Evolutionary conservation across 2,329 filamentous ascomycete species (phyloP).

Genomic region (Arthrobotrys pseudoclavata): DNA sequence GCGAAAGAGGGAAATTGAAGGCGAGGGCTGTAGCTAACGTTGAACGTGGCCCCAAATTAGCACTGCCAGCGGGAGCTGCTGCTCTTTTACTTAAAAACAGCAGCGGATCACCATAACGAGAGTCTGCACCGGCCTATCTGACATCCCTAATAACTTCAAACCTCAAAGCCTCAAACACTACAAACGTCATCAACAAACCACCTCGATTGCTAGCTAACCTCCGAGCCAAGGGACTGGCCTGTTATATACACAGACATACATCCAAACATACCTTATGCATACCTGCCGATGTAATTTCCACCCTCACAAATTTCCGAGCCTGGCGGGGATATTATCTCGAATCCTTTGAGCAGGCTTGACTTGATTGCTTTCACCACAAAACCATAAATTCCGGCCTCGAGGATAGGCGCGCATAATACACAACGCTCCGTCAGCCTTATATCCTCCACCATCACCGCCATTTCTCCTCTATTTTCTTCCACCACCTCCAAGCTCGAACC

Average conservation of each 20-base stretch:
- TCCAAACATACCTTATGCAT: conserved; percentile 2
- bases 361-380: not conserved
- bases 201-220: conserved; percentile 2
- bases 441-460: not conserved
- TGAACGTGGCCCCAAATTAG: conserved; percentile 19
- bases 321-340: conserved; percentile 37
- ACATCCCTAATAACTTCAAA: not conserved
- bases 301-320: conserved; percentile 39
- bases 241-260: not conserved
- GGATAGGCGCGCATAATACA: not conserved
- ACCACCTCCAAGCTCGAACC: not conserved
- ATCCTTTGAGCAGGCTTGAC: not conserved
- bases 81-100: not conserved
- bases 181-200: not conserved
- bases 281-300: conserved; percentile 23
- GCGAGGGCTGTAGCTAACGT: not conserved
- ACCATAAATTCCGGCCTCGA: not conserved
- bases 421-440: conserved; percentile 6
- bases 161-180: not conserved
- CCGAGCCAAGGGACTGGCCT: not conserved
- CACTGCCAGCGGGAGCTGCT: not conserved
- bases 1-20: conserved; percentile 4
- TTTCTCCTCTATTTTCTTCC: not conserved
- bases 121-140: not conserved
- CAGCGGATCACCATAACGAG: not conserved